phyloP scores from a whole-genome alignment of 768 basidiomycete species.

The Suillus decipiens region DNA sequence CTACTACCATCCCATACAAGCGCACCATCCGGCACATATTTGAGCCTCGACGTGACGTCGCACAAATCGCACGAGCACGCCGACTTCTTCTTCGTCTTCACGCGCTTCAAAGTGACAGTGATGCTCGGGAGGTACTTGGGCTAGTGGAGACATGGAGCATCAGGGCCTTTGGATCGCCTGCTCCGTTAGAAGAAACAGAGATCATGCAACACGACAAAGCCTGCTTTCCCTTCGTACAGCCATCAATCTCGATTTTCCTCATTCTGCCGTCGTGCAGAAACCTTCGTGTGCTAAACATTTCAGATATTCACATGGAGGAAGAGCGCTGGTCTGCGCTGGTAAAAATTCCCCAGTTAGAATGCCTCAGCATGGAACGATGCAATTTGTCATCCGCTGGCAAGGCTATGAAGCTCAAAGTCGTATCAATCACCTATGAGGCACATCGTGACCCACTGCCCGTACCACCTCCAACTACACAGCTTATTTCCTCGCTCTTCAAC shows the following conservation, averaged over 20 bases:
- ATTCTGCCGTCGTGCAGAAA: neutral
- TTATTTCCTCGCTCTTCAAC: slow-evolving; percentile 1
- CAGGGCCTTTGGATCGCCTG: neutral
- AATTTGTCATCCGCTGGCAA: neutral
- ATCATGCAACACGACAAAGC: neutral
- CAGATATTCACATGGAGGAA: neutral
- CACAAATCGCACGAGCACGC: neutral
- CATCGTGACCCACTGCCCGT: neutral
- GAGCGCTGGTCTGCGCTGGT: neutral
- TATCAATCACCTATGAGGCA: neutral
- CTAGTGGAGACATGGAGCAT: neutral
- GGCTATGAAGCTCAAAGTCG: slow-evolving; percentile 1
- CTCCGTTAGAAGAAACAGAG: neutral
- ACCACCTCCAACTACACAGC: neutral
- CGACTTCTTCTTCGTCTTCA: neutral
- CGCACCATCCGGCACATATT: neutral
- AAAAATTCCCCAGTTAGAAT: neutral
- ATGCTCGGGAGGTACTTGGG: neutral
- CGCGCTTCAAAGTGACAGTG: neutral
- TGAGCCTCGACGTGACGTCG: neutral
- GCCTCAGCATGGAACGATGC: neutral
- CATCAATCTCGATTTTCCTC: neutral
- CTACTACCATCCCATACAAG: neutral
- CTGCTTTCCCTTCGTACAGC: neutral
- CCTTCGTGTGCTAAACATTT: neutral